phyloP scores from a whole-genome alignment of 2,329 filamentous ascomycete species.

The Mycosphaerelloides madeirae region DNA sequence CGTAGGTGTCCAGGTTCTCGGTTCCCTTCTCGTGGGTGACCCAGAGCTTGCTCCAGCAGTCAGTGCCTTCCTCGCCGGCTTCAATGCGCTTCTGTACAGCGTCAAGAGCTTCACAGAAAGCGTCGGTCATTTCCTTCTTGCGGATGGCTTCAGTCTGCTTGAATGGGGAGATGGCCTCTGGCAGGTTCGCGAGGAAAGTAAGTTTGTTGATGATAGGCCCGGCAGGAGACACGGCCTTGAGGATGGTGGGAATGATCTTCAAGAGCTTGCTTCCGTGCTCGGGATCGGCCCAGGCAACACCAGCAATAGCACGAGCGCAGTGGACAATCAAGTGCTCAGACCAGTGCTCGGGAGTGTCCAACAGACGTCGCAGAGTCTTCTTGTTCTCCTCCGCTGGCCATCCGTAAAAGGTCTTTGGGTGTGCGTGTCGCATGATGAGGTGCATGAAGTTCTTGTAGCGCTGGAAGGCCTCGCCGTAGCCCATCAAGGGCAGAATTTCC shows the following conservation, averaged over 20 bases:
- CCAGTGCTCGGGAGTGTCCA: conserved; percentile 31
- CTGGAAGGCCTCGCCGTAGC: conserved; percentile 28
- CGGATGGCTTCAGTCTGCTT: conserved; percentile 27
- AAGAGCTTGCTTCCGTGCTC: conserved; percentile 32
- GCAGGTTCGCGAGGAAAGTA: conserved; percentile 30
- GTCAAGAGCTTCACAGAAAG: conserved; percentile 31
- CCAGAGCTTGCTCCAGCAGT: conserved; percentile 33
- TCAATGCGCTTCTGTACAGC: conserved; percentile 28
- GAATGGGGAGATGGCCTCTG: conserved; percentile 28
- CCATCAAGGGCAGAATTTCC: conserved; percentile 32
- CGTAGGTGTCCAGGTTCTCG: conserved; percentile 29
- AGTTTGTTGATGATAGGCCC: conserved; percentile 33
- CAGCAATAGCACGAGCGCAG: conserved; percentile 31
- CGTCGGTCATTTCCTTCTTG: conserved; percentile 29
- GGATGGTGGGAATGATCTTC: conserved; percentile 30
- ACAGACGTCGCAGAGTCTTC: conserved; percentile 29
- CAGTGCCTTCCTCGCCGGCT: conserved; percentile 18
- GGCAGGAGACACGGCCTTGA: conserved; percentile 32
- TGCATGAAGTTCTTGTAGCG: conserved; percentile 36
- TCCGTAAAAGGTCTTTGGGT: conserved; percentile 29
- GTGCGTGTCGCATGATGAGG: conserved; percentile 30
- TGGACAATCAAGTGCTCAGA: conserved; percentile 32
- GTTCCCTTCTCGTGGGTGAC: conserved; percentile 29
- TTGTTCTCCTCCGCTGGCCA: conserved; percentile 33
- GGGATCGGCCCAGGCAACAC: conserved; percentile 32